Evolutionary conservation across 805 yeast genomes (phyloP), one percentile per base, ranked within the genome.

Genomic region (Teunomyces stri): DNA sequence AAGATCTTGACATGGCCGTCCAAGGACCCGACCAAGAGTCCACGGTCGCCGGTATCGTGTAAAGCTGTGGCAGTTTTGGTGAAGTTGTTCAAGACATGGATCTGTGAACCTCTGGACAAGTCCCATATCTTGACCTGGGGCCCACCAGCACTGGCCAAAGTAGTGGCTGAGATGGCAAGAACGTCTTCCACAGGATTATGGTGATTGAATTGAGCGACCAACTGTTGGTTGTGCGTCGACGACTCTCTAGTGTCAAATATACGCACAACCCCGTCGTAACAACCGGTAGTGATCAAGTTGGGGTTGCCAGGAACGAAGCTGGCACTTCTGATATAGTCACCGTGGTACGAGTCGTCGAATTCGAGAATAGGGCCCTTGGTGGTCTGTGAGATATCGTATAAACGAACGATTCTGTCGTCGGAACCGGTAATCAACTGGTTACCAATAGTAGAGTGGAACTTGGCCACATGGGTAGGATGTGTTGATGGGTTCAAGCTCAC

Each of bases 1-100:
- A 92, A 89, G 39, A 91, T 91, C 67, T 94, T 94, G 50, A 94
- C 96, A 66, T 94, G 99, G 16, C 99, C 99, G 68, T 94, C 99
- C 48, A 94, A 74, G 0, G 97, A 90, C 13, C 98, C 97, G 2
- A 96, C 97, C 27, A 94, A 70, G 39, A 94, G 72, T n/a, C 94
- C 92, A 43, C 81, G 72, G 52, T 82, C 88, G 27, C 85, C 86
- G 7, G 92, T 85, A 55, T 79, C 70, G 44, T 87, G 83, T 52
- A 91, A 72, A 51, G 91, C 84, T 12, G 97, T 91, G 35, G 92
- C 97, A 1, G 97, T 87, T 68, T 94, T 92, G 56, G 91, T 91
- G 73, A 94, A 94, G 66, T 91, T 92, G 43, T 83, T 79, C 61
- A 95, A 75, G 54, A 87, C 88, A 58, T 80, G 78, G 39, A 87